Conservation (phyloP, 2,329 filamentous ascomycete genomes). For the Leptoxyphium fumago region DNA sequence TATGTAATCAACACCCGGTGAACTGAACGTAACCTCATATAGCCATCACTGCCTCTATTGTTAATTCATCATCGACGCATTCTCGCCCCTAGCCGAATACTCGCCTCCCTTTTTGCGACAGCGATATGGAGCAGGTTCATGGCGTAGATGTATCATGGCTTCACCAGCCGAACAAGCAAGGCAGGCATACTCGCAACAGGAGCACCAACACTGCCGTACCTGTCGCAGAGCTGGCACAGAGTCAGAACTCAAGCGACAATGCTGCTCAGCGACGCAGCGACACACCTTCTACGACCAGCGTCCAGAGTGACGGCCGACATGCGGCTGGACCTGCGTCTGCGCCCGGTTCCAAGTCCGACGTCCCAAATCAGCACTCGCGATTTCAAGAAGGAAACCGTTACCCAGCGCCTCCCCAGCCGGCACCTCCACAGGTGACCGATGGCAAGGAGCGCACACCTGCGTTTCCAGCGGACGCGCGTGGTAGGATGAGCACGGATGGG, state of each 20-base stretch:
- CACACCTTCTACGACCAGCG: background rate
- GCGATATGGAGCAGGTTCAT: constrained; percentile 60
- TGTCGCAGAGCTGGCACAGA: background rate
- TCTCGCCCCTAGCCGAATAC: no score
- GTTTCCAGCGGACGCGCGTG: background rate
- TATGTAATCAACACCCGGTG: background rate
- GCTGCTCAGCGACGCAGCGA: background rate
- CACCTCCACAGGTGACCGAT: background rate
- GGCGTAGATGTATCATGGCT: constrained; percentile 85
- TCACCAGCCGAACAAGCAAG: constrained; percentile 62
- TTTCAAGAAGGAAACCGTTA: background rate
- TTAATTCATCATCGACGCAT: no score
- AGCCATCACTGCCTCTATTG: no score
- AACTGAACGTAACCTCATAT: no score
- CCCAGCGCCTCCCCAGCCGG: background rate
- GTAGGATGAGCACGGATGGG: background rate
- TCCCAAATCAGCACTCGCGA: background rate
- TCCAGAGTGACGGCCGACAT: background rate
- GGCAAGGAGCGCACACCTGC: background rate
- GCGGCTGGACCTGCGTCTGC: background rate
- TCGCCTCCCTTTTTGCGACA: background rate
- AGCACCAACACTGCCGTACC: background rate
- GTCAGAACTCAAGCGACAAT: background rate
- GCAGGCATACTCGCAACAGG: constrained; percentile 32
- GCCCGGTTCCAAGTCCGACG: background rate